Evolutionary conservation across 2,329 filamentous ascomycete species (phyloP), one percentile per base, ranked within the genome.

Genomic region (Thermothelomyces thermophilus): DNA sequence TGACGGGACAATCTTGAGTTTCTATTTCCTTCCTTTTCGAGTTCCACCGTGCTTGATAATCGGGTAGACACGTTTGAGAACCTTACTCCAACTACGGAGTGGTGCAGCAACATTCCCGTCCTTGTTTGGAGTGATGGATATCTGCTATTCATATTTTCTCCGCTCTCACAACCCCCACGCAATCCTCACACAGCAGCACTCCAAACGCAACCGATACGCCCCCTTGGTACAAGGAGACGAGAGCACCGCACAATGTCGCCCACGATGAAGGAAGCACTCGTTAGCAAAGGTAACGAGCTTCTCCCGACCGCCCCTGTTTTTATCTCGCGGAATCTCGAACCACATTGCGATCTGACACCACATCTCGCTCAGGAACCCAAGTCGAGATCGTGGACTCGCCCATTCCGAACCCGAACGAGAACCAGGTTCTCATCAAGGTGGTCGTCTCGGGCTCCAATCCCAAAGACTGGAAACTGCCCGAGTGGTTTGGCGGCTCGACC

Each of bases 391-490:
- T 68, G 46, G 69, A 73, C 59, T 65, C 65, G 7, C 66, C 68
- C 7, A 60, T 72, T 48, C 70, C 70, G 0, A 57, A 65, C 47
- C 67, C 68, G 5, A 62, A 62, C 14, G 59, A 63, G 1, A 64
- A 69, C 50, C 66, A 74, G 36, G 61, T 73, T 28, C 58, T 72
- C 20, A 72, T 73, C 61, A 67, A 67, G 50, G 69, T 72, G 31
- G 57, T 68, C 11, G 66, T 71, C 43, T 68, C 67, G 46, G 70
- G 70, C 9, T 71, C 67, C 17, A 74, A 75, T 57, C 73, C 72
- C 7, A 75, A 75, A 56, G 72, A 75, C 58, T 72, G 70, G 70
- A 71, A 72, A 51, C 14, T 66, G 0, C 61, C 67, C 2, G 52
- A 61, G 13, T 2, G 51, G 1, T 63, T 42, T 10, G 45, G 50